Base-by-base conservation (phyloP, 768 basidiomycete species). In the Leccinum broughii region DNA sequence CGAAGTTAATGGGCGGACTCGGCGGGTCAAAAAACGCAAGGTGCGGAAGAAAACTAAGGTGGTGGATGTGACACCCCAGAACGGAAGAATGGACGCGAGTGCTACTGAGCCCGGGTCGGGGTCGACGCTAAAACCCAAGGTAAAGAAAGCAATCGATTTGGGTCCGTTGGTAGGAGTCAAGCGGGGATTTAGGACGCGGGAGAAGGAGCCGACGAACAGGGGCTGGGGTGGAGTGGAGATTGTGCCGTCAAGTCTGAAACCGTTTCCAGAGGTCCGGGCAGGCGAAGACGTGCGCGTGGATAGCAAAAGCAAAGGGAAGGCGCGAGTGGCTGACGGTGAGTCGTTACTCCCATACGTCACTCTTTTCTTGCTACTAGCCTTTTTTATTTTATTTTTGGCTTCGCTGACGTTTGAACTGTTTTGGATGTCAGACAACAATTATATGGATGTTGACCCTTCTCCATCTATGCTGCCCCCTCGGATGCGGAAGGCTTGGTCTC, bases 161-260 rank as follows among this genome's bases (percentile, higher is more conserved):
- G 89, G 89, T 14, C 89, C 89, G 6, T 73, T 90, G 30, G 74
- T 90, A 0, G 89, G 87, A 14, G 66, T 15, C 85, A 75, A 81
- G 61, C 75, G 89, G 4, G 87, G 89, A 2, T 88, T 90, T 62
- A 75, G 78, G 66, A 86, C 88, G 22, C 72, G 80, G 44, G 88
- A 88, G 70, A 76, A 77, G 63, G 75, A 81, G 2, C 82, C 82
- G 7, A 77, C 76, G 57, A 81, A 80, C 39, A 85, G 88, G 1
- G 88, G 89, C 3, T 79, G 89, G 75, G 79, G 81, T 22, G 85
- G 86, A 0, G 81, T 87, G 28, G 86, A 87, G 76, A 79, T 87
- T 73, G 77, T 81, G 11, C 68, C 76, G 22, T 24, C 22, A 2
- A 24, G 22, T 24, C 22, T 24, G 22, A 24, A 24, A 24, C 22